Conservation (phyloP, 176 grass and related monocot genomes). For the Chrysopogon serrulatus region DNA sequence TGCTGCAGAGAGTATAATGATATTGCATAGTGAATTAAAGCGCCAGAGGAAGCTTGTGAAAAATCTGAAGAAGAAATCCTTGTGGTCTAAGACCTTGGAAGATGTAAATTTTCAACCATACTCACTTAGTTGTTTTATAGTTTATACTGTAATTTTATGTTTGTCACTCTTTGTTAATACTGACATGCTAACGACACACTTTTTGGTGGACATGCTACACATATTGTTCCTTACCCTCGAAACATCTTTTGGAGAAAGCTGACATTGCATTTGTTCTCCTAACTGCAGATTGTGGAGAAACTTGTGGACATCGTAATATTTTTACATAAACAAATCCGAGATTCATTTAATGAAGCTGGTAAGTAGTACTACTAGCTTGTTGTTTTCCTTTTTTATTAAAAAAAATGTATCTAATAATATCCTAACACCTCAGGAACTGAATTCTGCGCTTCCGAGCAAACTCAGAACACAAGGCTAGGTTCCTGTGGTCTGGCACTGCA, state of each 20-base stretch:
- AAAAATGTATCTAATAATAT: neutral
- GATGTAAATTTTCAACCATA: constrained; percentile 49
- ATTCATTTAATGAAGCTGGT: constrained; percentile 64
- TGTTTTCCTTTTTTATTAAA: neutral
- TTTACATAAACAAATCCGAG: constrained; percentile 68
- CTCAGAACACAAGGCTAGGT: constrained; percentile 56
- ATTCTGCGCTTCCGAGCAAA: constrained; percentile 26
- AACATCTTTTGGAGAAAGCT: neutral
- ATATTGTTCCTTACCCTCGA: neutral
- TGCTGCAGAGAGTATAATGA: constrained; percentile 75
- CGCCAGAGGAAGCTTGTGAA: constrained; percentile 93
- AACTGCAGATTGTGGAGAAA: constrained; percentile 87
- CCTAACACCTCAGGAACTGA: constrained; percentile 26
- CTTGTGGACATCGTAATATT: constrained; percentile 84
- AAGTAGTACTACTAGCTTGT: neutral
- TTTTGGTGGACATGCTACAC: neutral
- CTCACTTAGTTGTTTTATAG: neutral
- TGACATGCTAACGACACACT: neutral
- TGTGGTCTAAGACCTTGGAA: constrained; percentile 90
- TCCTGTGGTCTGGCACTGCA: constrained; percentile 83
- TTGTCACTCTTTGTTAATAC: neutral
- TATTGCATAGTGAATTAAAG: constrained; percentile 85
- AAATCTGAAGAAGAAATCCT: constrained; percentile 93
- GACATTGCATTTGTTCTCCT: neutral
- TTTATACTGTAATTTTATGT: neutral